Evolutionary conservation across 768 basidiomycete species (phyloP).

Genomic region (Vararia minispora): DNA sequence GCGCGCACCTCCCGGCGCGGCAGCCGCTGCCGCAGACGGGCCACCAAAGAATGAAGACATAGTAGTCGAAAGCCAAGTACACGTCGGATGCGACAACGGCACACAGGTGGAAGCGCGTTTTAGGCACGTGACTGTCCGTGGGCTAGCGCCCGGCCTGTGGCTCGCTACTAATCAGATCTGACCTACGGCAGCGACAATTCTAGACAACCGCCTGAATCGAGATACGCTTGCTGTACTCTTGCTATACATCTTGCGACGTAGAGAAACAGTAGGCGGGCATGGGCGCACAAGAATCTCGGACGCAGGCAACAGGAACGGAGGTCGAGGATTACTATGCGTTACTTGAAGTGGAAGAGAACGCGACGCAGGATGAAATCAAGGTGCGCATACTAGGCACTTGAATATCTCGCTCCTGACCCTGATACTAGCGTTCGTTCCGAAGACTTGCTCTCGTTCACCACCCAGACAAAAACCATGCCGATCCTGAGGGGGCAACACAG

Average conservation of each 20-base stretch:
- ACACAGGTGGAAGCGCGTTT: constrained; percentile 24
- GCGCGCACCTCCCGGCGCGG: constrained; percentile 10
- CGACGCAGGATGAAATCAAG: constrained; percentile 84
- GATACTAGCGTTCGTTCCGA: constrained; percentile 63
- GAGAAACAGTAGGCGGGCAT: too few species aligned
- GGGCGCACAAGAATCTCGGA: constrained; percentile 61
- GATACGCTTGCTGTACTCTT: too few species aligned
- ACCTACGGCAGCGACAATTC: too few species aligned
- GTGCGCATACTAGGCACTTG: constrained; percentile 25
- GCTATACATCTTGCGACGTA: too few species aligned
- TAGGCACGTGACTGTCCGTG: constrained; percentile 18
- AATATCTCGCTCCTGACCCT: constrained; percentile 7
- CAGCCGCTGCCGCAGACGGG: constrained; percentile 6
- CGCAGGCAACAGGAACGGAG: constrained; percentile 20
- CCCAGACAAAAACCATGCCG: constrained; percentile 79
- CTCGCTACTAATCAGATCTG: too few species aligned
- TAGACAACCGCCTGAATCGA: too few species aligned
- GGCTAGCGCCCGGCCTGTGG: too few species aligned
- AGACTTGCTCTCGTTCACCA: constrained; percentile 77
- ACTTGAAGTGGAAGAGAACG: constrained; percentile 70
- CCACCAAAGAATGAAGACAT: constrained; percentile 19
- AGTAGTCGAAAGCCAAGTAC: background rate
- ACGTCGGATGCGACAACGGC: constrained; percentile 1
- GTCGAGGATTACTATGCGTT: constrained; percentile 71
- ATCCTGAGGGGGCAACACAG: constrained; percentile 77